Percentiles rank a stretch among this genome's conserved stretches.
Conservation (phyloP, 257 asterid species). For the Petunia axillaris region DNA sequence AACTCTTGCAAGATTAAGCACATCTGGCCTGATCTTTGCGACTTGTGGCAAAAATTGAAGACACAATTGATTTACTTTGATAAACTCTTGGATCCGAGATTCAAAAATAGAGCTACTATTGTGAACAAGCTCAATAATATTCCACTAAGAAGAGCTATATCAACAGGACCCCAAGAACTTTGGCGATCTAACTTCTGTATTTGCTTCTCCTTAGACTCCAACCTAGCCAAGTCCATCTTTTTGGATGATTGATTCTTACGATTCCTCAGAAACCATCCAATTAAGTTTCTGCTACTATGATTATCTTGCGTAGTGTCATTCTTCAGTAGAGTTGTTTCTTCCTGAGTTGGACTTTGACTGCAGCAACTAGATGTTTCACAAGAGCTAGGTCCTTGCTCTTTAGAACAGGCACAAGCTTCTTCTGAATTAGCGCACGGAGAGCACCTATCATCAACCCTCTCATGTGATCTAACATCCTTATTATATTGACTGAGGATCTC, state of each 20-base stretch:
- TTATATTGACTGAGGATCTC: constrained; percentile 50
- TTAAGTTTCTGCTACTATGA: constrained; percentile 41
- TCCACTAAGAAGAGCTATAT: constrained; percentile 63
- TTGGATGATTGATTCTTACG: constrained; percentile 46
- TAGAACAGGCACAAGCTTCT: constrained; percentile 59
- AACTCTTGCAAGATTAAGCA: neutral
- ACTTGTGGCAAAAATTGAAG: neutral
- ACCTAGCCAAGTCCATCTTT: constrained; percentile 36
- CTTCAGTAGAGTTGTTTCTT: constrained; percentile 33
- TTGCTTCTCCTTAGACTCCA: constrained; percentile 43
- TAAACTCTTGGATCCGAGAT: constrained; percentile 44
- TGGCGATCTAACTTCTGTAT: constrained; percentile 20
- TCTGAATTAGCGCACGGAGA: constrained; percentile 43
- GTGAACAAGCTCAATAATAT: constrained; percentile 58
- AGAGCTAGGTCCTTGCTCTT: constrained; percentile 59
- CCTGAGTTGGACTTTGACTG: constrained; percentile 39
- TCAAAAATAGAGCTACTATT: constrained; percentile 50
- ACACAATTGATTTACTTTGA: constrained; percentile 16
- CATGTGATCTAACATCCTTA: constrained; percentile 31
- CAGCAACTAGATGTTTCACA: constrained; percentile 50
- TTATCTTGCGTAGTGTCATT: constrained; percentile 34
- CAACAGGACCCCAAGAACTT: constrained; percentile 54
- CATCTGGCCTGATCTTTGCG: neutral
- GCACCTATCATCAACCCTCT: constrained; percentile 33
- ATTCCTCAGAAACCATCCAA: constrained; percentile 64